Evolutionary conservation across 768 basidiomycete species (phyloP), one percentile per base, ranked within the genome.

Genomic region (Boletus rubescentipes): DNA sequence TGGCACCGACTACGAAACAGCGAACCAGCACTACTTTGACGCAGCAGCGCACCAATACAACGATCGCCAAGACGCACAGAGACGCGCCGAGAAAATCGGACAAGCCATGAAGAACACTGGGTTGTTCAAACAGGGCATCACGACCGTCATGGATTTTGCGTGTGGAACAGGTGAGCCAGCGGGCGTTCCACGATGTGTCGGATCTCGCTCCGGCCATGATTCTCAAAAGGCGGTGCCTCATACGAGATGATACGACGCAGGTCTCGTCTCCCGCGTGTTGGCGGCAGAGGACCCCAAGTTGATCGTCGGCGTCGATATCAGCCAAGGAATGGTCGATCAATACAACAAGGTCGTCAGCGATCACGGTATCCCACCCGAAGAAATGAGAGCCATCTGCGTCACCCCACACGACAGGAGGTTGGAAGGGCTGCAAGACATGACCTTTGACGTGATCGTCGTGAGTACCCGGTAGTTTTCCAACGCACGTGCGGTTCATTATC

Each of bases 231-330:
- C 1, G 11, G 29, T n/a, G 14, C 26, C 26, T 26, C 26, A 26
- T 6, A 26, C n/a, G n/a, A n/a, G n/a, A n/a, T n/a, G n/a, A n/a
- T n/a, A n/a, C 26, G 6, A 26, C 26, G 21, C 31, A 91, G 90
- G 90, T 15, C 67, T 83, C 20, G 67, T 89, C 15, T 85, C 89
- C 2, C 77, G 81, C 57, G 77, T 79, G 39, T 75, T 91, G 21
- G 82, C 81, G 0, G 80, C 80, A 0, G 75, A 82, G 2, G 72
- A 86, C 58, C 79, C 79, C 42, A 86, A 82, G 64, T 74, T 74
- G 30, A 79, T 91, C 56, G 69, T 90, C 15, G 90, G 89, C 10
- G 82, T 88, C 15, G 91, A 92, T 63, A 86, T 91, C 63, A 89
- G 84, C 69, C 82, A 84, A 57, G 79, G 70, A 1, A 80, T 84